Evolutionary conservation across 345 rosid species (phyloP), one percentile per base, ranked within the genome.

Genomic region (Cochlearia excelsa): DNA sequence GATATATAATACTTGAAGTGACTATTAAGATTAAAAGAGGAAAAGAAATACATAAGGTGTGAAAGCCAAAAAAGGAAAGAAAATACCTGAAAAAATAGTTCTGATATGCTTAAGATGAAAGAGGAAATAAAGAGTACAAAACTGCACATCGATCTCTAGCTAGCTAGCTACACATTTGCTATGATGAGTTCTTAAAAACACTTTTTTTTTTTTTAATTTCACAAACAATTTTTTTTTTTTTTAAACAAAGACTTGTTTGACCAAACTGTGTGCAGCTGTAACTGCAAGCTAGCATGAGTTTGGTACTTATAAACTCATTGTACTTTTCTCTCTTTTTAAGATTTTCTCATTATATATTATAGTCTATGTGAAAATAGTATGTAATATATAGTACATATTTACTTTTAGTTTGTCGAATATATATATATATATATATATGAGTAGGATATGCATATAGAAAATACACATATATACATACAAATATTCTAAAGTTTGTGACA

Each of bases 101-200:
- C 29, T 59, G 66, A 58, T 58, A 10, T 65, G 65, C 61, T 65
- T 70, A 70, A 70, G 75, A 64, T 70, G 61, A 70, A 70, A 70
- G 50, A 51, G 75, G 70, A 59, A 65, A 71, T 41, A 16, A 65
- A 58, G 66, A 53, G 66, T 65, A 71, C 75, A 48, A 9, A 59
- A 50, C 54, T 30, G 16, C 33, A 56, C 53, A 55, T 43, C 59
- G 23, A 16, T 63, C 65, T 45, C 60, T 51, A 34, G 46, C 69
- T 57, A 26, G 23, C 23, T 16, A 16, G 23, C 23, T 54, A 70
- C 16, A 63, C 9, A 2, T 37, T 28, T 59, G 49, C 37, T 58
- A 58, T 53, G 57, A 58, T 53, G 57, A 71, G 75, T 52, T 65
- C 67, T 57, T 2, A 71, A 71, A 62, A 65, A 65, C 42, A 51